Percentiles rank a stretch among this genome's conserved stretches.
These are phyloP conservation scores for Pseudogymnoascus sp. DNA, from an alignment of 2,329 filamentous ascomycete species.

Conservation along the genomic window DNA sequence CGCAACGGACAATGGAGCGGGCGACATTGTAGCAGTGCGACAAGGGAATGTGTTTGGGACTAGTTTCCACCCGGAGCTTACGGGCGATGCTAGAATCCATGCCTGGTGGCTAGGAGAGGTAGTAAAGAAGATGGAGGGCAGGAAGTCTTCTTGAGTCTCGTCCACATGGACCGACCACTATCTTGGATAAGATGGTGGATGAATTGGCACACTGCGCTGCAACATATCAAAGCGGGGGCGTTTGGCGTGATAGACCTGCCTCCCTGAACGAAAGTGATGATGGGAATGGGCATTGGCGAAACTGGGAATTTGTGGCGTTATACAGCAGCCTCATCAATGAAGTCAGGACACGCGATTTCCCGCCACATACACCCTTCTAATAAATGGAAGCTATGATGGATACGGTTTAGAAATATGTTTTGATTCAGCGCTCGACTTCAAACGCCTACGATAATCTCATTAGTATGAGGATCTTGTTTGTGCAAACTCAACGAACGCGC, in stretches of 20 bases:
- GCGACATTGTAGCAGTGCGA: slow-evolving; percentile 79
- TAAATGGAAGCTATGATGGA: background rate
- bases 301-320: background rate
- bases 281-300: background rate
- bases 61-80: slow-evolving; percentile 93
- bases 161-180: background rate
- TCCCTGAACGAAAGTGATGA: background rate
- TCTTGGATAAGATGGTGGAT: too few species aligned
- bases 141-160: background rate
- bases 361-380: background rate
- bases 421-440: slow-evolving; percentile 4
- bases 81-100: slow-evolving; percentile 80
- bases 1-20: slow-evolving; percentile 37
- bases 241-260: background rate
- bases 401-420: background rate
- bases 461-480: background rate
- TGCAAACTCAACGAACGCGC: background rate
- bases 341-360: background rate
- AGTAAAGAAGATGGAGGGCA: slow-evolving; percentile 29
- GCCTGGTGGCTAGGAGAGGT: slow-evolving; percentile 85
- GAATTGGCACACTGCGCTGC: background rate
- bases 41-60: slow-evolving; percentile 91
- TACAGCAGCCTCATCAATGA: background rate
- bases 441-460: background rate
- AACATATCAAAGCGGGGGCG: background rate